Base-by-base conservation (phyloP, 169 alveolate species). In the Plasmodium chabaudi region DNA sequence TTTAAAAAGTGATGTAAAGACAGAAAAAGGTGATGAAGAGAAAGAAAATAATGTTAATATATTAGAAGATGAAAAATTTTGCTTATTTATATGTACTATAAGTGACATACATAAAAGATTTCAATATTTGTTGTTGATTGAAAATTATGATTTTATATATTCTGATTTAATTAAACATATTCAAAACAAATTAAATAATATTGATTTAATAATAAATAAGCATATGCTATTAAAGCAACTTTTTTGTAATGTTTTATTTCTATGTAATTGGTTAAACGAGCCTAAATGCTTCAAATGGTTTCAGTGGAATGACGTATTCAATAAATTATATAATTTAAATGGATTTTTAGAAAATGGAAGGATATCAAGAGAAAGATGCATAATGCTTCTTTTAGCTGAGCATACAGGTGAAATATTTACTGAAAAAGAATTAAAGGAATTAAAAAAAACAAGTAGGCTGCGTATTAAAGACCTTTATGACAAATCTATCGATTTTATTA, bases 361-460 rank as follows among this genome's bases (percentile, higher is more conserved):
- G 25, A 86, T 86, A 39, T 86, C 91, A 12, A 86, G 87, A 64
- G 91, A 86, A 21, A 86, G 87, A 57, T 39, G 75, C n/a, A 86
- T 86, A 23, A 25, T 86, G 60, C 59, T 68, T 21, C 72, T 86
- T 21, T 65, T 86, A 23, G 91, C 84, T 27, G 68, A 86, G 68
- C 91, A 86, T 65, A 86, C 91, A 57, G 91, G 91, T 19, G 75
- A 68, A 25, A 86, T 86, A 57, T 86, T 86, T 72, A 86, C 75
- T 21, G 87, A 86, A 9, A 68, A 86, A 57, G 91, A 86, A 69
- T 51, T 86, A 51, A 5, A 86, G 4, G 72, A 69, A 21, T 47
- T 86, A 27, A 68, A 86, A 72, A 86, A 69, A 72, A 34, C 64
- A 27, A 86, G 87, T 56, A 64, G 19, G 42, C 60, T 86, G 44